A percentile compares a stretch with the other conserved stretches of the same genome.
Conservation (phyloP, 352 stramenopile genomes). For the Thraustotheca clavata region DNA sequence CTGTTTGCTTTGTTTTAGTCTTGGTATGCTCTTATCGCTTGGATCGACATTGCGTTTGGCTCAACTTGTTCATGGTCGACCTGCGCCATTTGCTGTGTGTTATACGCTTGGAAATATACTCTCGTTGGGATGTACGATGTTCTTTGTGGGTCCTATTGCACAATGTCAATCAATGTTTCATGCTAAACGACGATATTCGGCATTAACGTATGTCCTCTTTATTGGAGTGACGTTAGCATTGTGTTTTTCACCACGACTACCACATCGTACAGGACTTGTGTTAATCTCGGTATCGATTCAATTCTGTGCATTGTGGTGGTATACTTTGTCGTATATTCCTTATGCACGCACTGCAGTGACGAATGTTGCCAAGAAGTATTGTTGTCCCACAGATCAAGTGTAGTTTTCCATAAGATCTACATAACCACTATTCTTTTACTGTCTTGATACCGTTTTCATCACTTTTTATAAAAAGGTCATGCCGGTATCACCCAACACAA, state of each 20-base stretch:
- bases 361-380: not conserved
- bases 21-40: constrained; percentile 76
- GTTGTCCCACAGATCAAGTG: constrained; percentile 10
- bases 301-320: constrained; percentile 75
- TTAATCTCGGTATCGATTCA: constrained; percentile 67
- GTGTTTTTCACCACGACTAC: constrained; percentile 59
- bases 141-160: constrained; percentile 79
- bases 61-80: constrained; percentile 64
- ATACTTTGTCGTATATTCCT: constrained; percentile 82
- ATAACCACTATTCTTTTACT: too few species aligned
- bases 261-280: constrained; percentile 59
- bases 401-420: constrained; percentile 3
- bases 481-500: not conserved
- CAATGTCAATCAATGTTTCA: constrained; percentile 81
- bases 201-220: constrained; percentile 66
- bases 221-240: constrained; percentile 66
- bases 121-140: constrained; percentile 69
- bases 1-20: constrained; percentile 65
- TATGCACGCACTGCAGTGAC: constrained; percentile 43
- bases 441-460: too few species aligned
- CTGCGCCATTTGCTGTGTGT: constrained; percentile 69
- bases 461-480: too few species aligned
- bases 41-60: constrained; percentile 72
- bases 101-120: constrained; percentile 84
- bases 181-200: constrained; percentile 56